Evolutionary conservation across 2,329 filamentous ascomycete species (phyloP), one percentile per base, ranked within the genome.

Genomic region (Aspergillus ustus): DNA sequence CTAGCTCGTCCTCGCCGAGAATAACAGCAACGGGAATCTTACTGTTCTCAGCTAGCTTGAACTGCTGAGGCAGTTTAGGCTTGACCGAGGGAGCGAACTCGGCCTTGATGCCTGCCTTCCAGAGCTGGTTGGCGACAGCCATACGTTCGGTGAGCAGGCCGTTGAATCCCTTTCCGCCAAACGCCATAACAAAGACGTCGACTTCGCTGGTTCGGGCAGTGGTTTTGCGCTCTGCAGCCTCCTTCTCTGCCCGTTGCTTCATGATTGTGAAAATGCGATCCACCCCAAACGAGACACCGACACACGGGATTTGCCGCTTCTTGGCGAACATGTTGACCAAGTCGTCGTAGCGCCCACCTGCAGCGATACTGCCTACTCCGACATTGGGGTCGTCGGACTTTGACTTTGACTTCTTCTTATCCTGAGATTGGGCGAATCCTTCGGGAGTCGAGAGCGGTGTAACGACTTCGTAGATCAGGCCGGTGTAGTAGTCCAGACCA

Each of bases 221-320:
- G 20, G 83, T 77, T n/a, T 79, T 77, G 58, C 81, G 84, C 70
- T 85, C 85, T 60, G 81, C 77, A 29, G 85, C 85, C 64, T 86
- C 87, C 40, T 84, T 85, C 64, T 86, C 87, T 75, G 92, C 84
- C 52, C 89, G 85, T 13, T 91, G 89, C 77, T 96, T 93, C 66
- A 90, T 92, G 73, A 97, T 93, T 69, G 91, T 92, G 80, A 96
- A 97, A 72, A 98, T 97, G 69, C 94, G 89, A 78, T 98, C 94
- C 52, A 97, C 92, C 59, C 94, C 94, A 73, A 98, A 97, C 1
- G 93, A 97, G 68, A 96, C 91, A 65, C 91, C 91, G 6, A 95
- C 91, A 69, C 91, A 94, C n/a, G 92, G 94, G 59, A 97, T 92
- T 74, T 93, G 89, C 22, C 83, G 86, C 80, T 93, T 94, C 70